A percentile compares a stretch with the other conserved stretches of the same genome.
Conservation (phyloP, 1,284 basidiomycete genomes). For the Sporisorium reilianum region DNA sequence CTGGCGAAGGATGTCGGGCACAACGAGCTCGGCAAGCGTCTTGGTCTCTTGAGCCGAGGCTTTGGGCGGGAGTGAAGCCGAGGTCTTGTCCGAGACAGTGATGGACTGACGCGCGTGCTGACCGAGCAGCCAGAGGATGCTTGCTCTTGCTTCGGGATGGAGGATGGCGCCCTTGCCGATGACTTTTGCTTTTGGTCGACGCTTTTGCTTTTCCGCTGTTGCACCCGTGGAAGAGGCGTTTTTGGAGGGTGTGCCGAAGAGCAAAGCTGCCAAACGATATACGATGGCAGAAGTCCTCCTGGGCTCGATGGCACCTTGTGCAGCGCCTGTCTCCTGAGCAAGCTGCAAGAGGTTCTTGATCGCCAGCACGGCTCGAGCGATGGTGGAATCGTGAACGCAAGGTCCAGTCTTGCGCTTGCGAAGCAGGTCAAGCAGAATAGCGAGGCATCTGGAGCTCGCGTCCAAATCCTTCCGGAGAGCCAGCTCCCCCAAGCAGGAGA, state of each 20-base stretch:
- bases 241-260: slow-evolving; percentile 49
- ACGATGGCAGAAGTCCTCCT: slow-evolving; percentile 46
- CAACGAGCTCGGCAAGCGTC: slow-evolving; percentile 58
- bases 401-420: slow-evolving; percentile 25
- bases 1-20: slow-evolving; percentile 63
- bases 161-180: slow-evolving; percentile 55
- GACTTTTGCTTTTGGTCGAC: slow-evolving; percentile 37
- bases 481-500: slow-evolving; percentile 46
- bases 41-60: slow-evolving; percentile 4
- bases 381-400: slow-evolving; percentile 22
- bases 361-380: slow-evolving; percentile 37
- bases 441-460: slow-evolving; percentile 28
- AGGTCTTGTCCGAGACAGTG: slow-evolving; percentile 9
- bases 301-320: neutral
- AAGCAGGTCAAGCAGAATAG: slow-evolving; percentile 34
- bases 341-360: slow-evolving; percentile 43
- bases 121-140: slow-evolving; percentile 65
- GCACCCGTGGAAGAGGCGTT: neutral
- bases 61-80: neutral
- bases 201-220: slow-evolving; percentile 19
- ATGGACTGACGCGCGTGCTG: slow-evolving; percentile 52
- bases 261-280: slow-evolving; percentile 46
- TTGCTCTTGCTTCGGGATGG: slow-evolving; percentile 48
- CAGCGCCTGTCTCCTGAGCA: neutral
- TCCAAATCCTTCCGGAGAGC: slow-evolving; percentile 29